These are phyloP conservation scores for Myxozyma melibiosi DNA, from an alignment of 805 yeast species.

Conservation along the genomic window DNA sequence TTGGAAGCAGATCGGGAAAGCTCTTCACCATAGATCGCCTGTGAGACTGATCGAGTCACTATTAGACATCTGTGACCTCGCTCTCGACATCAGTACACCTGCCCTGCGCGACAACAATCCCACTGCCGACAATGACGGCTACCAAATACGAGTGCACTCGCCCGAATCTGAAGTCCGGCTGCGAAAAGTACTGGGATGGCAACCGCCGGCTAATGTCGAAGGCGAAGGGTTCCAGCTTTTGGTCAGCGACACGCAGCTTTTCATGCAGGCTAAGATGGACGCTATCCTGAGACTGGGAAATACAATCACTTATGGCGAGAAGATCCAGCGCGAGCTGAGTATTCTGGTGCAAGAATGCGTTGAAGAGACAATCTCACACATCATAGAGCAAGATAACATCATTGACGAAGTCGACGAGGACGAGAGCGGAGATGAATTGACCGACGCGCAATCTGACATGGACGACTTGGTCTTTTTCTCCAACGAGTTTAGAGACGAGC, in stretches of 20 bases:
- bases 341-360: conserved; percentile 64
- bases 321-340: conserved; percentile 78
- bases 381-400: conserved; percentile 43
- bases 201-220: conserved; percentile 52
- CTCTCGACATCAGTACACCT: conserved; percentile 73
- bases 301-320: conserved; percentile 71
- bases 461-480: conserved; percentile 26
- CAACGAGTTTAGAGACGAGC: conserved; percentile 27
- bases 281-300: conserved; percentile 71
- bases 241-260: conserved; percentile 64
- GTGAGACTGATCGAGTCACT: conserved; percentile 43
- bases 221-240: conserved; percentile 67
- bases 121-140: conserved; percentile 41
- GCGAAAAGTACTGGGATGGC: conserved; percentile 42
- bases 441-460: conserved; percentile 27
- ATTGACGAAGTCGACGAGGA: conserved; percentile 33
- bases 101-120: conserved; percentile 47
- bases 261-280: conserved; percentile 67
- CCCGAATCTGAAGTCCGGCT: conserved; percentile 42
- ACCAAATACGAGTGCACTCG: conserved; percentile 37
- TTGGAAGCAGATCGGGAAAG: conserved; percentile 12
- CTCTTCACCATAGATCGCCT: conserved; percentile 22
- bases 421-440: conserved; percentile 32
- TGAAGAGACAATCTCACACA: conserved; percentile 60
- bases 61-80: conserved; percentile 70